Conservation (phyloP, 257 asterid genomes). For the Salvia rosmarinus region DNA sequence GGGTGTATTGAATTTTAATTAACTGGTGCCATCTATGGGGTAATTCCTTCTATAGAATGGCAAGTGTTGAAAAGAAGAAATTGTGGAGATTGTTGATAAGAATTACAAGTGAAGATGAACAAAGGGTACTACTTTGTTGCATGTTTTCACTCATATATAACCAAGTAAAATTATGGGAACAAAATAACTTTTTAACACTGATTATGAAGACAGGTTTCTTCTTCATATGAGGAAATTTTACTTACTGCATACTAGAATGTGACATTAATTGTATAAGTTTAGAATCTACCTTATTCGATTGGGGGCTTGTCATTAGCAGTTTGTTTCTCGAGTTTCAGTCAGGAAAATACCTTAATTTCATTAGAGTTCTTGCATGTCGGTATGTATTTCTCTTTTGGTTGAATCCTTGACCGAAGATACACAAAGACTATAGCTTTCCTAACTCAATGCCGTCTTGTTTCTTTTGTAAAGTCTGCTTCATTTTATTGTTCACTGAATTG, state of each 20-base stretch:
- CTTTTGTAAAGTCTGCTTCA: neutral
- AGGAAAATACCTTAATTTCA: neutral
- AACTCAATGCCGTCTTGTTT: neutral
- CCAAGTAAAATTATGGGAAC: neutral
- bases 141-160: neutral
- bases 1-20: neutral
- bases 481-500: neutral
- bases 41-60: neutral
- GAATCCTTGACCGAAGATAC: neutral
- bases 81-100: neutral
- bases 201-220: conserved; percentile 2
- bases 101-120: neutral
- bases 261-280: neutral
- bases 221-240: conserved; percentile 8
- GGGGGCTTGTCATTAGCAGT: neutral
- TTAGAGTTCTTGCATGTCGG: conserved; percentile 22
- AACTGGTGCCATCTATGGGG: conserved; percentile 5
- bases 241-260: neutral
- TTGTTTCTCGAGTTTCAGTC: neutral
- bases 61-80: neutral
- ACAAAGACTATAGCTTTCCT: neutral
- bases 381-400: neutral
- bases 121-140: neutral
- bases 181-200: neutral
- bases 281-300: neutral